Evolutionary conservation across 164 flowering plant genomes (phyloP).

Genomic region (Berberis vulgaris): DNA sequence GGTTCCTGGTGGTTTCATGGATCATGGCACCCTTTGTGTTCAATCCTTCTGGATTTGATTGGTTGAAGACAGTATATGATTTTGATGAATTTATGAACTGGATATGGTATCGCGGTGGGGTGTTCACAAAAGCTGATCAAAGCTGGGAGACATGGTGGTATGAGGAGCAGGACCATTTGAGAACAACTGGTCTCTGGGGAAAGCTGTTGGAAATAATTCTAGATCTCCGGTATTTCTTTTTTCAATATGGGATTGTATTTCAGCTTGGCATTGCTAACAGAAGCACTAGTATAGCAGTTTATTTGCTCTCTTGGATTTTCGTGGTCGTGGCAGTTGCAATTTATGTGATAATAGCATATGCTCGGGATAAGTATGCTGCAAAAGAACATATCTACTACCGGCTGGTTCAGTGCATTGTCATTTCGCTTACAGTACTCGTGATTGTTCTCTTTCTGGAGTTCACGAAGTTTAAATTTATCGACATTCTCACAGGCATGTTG

Average conservation of each 20-base stretch:
- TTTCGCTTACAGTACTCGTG: slow-evolving; percentile 38
- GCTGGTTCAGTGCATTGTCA: slow-evolving; percentile 53
- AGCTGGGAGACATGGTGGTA: slow-evolving; percentile 99
- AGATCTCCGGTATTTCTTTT: slow-evolving; percentile 88
- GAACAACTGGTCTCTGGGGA: slow-evolving; percentile 87
- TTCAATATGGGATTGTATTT: slow-evolving; percentile 86
- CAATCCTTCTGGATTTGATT: slow-evolving; percentile 98
- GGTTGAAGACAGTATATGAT: slow-evolving; percentile 92
- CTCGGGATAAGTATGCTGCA: slow-evolving; percentile 60
- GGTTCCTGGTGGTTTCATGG: slow-evolving; percentile 93
- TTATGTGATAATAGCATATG: slow-evolving; percentile 46
- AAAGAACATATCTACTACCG: slow-evolving; percentile 73
- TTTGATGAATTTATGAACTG: slow-evolving; percentile 83
- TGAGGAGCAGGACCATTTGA: slow-evolving; percentile 83
- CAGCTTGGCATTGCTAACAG: slow-evolving; percentile 46
- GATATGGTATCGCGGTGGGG: slow-evolving; percentile 68
- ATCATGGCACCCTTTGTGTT: slow-evolving; percentile 82
- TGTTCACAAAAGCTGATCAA: slow-evolving; percentile 57
- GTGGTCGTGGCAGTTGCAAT: slow-evolving; percentile 52
- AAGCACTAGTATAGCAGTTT: slow-evolving; percentile 60
- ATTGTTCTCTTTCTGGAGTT: slow-evolving; percentile 44
- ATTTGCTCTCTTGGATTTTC: slow-evolving; percentile 72
- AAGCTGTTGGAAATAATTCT: slow-evolving; percentile 72
- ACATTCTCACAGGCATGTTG: slow-evolving; percentile 55
- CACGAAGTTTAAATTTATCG: slow-evolving; percentile 37